These are phyloP conservation scores for Candida albicans DNA, from an alignment of 1,139 yeast species.

Conservation along the genomic window DNA sequence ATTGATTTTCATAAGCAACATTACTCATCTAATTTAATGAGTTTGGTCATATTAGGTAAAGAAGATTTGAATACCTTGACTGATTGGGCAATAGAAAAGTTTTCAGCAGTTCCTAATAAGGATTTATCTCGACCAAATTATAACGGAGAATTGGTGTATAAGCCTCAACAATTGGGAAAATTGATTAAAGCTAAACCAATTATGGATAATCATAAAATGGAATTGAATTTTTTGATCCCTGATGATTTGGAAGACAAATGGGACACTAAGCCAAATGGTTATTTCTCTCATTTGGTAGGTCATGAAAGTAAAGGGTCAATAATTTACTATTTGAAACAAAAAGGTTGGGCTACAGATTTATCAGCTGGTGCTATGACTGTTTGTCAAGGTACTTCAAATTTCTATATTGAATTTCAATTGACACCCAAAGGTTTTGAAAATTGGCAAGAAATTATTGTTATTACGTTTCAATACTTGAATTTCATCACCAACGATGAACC, in stretches of 20 bases:
- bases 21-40: slow-evolving; percentile 82
- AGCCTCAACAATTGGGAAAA: slow-evolving; percentile 50
- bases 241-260: slow-evolving; percentile 64
- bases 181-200: slow-evolving; percentile 75
- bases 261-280: slow-evolving; percentile 67
- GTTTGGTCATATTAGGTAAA: slow-evolving; percentile 78
- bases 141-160: slow-evolving; percentile 29
- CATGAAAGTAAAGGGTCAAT: slow-evolving; percentile 89
- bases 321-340: slow-evolving; percentile 60
- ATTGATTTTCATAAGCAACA: slow-evolving; percentile 60
- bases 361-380: slow-evolving; percentile 73
- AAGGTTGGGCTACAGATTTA: slow-evolving; percentile 77
- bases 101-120: slow-evolving; percentile 61
- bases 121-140: slow-evolving; percentile 53
- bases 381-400: slow-evolving; percentile 67
- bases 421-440: slow-evolving; percentile 69
- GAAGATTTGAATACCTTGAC: slow-evolving; percentile 74
- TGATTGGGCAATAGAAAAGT: slow-evolving; percentile 67
- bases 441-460: slow-evolving; percentile 59
- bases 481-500: slow-evolving; percentile 55
- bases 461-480: slow-evolving; percentile 70
- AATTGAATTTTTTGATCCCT: slow-evolving; percentile 71
- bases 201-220: slow-evolving; percentile 70
- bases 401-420: slow-evolving; percentile 68
- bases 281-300: slow-evolving; percentile 80